Conservation (phyloP, 768 basidiomycete genomes). For the Coprinopsis sp. region DNA sequence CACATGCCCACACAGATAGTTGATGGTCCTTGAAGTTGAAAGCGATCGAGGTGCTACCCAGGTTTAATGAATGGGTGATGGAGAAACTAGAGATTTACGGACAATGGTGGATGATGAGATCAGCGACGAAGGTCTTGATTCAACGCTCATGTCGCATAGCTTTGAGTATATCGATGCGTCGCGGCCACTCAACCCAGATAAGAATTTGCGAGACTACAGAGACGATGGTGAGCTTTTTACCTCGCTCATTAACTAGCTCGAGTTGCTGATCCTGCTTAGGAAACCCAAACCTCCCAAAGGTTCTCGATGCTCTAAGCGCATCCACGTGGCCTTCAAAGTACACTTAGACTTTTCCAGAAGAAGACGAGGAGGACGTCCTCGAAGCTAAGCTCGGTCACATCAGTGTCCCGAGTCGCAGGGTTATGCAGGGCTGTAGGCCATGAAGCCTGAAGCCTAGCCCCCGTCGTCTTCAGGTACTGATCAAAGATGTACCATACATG, state of each 20-base stretch:
- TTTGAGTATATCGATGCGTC: constrained; percentile 75
- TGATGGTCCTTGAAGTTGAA: no score
- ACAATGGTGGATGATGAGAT: constrained; percentile 21
- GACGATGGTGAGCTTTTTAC: constrained; percentile 20
- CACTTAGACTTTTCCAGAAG: constrained; percentile 21
- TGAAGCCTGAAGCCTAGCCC: no score
- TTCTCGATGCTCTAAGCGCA: constrained; percentile 76
- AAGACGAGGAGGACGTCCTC: no score
- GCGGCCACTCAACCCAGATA: constrained; percentile 12
- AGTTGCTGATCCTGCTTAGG: constrained; percentile 24
- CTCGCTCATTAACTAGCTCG: background rate
- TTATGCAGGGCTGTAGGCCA: no score
- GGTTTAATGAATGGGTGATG: no score
- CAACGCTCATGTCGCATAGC: constrained; percentile 60
- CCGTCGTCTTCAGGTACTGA: no score
- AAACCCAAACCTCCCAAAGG: constrained; percentile 55
- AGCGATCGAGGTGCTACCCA: no score
- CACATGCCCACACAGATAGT: no score
- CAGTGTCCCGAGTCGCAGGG: no score
- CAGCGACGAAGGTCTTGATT: constrained; percentile 56
- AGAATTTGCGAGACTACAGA: constrained; percentile 12
- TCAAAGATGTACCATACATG: no score
- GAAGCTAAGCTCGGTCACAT: background rate
- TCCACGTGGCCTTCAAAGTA: constrained; percentile 87
- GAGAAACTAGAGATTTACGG: no score